Conservation (phyloP, 2,329 filamentous ascomycete genomes). For the Neopestalotiopsis clavispora region DNA sequence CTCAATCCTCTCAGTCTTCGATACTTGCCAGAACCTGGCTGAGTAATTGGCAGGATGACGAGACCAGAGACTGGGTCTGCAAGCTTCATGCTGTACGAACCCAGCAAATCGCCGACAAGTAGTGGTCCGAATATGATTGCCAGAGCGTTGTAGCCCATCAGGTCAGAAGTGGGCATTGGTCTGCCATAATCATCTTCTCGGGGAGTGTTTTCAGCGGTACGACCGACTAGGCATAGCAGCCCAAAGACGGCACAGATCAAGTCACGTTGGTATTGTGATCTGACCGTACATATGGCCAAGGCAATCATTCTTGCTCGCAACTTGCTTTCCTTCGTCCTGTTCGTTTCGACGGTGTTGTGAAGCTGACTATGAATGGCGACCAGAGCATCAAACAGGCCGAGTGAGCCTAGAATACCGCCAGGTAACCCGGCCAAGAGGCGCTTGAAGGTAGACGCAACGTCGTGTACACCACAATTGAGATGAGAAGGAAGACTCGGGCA, state of each 20-base stretch:
- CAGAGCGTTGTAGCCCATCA: slow-evolving; percentile 69
- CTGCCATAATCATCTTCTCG: slow-evolving; percentile 56
- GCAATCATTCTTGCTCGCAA: slow-evolving; percentile 69
- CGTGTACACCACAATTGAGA: slow-evolving; percentile 64
- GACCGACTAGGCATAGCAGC: slow-evolving; percentile 64
- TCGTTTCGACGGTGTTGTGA: slow-evolving; percentile 54
- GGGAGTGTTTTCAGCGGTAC: slow-evolving; percentile 57
- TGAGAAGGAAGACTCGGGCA: slow-evolving; percentile 64
- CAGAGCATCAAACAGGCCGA: slow-evolving; percentile 65
- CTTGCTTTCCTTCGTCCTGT: slow-evolving; percentile 58
- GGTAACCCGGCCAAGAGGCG: slow-evolving; percentile 66
- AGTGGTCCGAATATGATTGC: slow-evolving; percentile 70
- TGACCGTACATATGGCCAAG: slow-evolving; percentile 63
- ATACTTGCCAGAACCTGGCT: slow-evolving; percentile 47
- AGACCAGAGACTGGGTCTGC: slow-evolving; percentile 47
- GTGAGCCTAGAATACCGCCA: slow-evolving; percentile 68
- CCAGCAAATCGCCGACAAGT: slow-evolving; percentile 61
- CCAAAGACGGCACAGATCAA: slow-evolving; percentile 72
- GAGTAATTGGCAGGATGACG: slow-evolving; percentile 46
- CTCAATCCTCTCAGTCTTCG: slow-evolving; percentile 33
- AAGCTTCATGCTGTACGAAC: slow-evolving; percentile 54
- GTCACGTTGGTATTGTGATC: slow-evolving; percentile 64
- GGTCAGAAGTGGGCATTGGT: slow-evolving; percentile 58
- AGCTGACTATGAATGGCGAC: slow-evolving; percentile 65
- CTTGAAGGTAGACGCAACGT: slow-evolving; percentile 72